A percentile compares a stretch with the other conserved stretches of the same genome.
Conservation (phyloP, 805 yeast species). For the Tetrapisispora pingtungensis region DNA sequence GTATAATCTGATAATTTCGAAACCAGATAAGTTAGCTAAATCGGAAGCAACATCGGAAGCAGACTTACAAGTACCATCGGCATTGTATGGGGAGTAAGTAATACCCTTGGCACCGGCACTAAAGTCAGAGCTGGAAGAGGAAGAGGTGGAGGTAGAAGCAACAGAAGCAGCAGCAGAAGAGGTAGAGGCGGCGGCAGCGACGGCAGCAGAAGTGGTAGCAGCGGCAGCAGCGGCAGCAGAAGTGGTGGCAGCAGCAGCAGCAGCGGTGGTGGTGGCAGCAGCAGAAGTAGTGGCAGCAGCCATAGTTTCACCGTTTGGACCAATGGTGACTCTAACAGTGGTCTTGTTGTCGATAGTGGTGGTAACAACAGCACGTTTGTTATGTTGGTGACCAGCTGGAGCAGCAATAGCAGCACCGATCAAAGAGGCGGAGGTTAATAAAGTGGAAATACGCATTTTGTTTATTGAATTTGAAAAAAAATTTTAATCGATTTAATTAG, state of each 20-base stretch:
- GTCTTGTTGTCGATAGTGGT: constrained; percentile 40
- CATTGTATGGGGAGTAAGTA: constrained; percentile 72
- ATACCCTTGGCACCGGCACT: constrained; percentile 55
- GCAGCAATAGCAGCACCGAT: constrained; percentile 44
- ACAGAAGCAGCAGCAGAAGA: constrained; percentile 28
- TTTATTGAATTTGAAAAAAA: background rate
- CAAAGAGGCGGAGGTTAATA: constrained; percentile 38
- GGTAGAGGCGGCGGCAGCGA: constrained; percentile 28
- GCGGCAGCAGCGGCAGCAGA: constrained; percentile 23
- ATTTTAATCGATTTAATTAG: background rate
- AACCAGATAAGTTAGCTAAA: constrained; percentile 42
- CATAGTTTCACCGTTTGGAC: constrained; percentile 16
- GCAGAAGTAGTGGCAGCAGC: constrained; percentile 20
- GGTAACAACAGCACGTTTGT: constrained; percentile 44
- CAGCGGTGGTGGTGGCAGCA: constrained; percentile 12
- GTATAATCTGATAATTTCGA: constrained; percentile 61
- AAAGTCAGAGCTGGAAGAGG: constrained; percentile 26
- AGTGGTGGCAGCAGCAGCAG: constrained; percentile 20
- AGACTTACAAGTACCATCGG: constrained; percentile 60
- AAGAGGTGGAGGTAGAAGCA: constrained; percentile 6
- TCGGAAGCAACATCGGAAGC: constrained; percentile 50
- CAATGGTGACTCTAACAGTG: constrained; percentile 29
- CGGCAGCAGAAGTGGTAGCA: constrained; percentile 5
- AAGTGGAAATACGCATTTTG: constrained; percentile 41
- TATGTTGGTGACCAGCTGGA: constrained; percentile 52